A percentile compares a stretch with the other conserved stretches of the same genome.
Conservation (phyloP, 306 rosid species). For the Senna tora region DNA sequence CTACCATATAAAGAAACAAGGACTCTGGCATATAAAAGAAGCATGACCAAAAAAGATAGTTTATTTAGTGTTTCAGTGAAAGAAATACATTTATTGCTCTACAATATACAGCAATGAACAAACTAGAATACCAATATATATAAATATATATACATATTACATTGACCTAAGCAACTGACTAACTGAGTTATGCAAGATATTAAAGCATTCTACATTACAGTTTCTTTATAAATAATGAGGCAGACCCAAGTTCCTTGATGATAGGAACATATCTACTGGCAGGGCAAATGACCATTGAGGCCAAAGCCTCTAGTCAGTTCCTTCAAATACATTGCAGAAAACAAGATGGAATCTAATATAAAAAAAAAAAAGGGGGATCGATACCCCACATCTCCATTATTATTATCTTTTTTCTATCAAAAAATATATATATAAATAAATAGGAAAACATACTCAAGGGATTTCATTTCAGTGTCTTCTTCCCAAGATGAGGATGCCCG, state of each 20-base stretch:
- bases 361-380: too few relatives aligned
- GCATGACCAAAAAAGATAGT: slow-evolving; percentile 13
- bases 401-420: too few relatives aligned
- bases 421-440: too few relatives aligned
- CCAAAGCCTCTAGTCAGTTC: slow-evolving; percentile 17
- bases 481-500: slow-evolving; percentile 93
- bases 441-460: slow-evolving; percentile 81
- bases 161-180: slow-evolving; percentile 15
- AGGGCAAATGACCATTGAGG: slow-evolving; percentile 28
- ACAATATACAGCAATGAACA: slow-evolving; percentile 23
- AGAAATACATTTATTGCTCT: slow-evolving; percentile 14
- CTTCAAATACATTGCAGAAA: slow-evolving; percentile 35
- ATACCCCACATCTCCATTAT: too few relatives aligned
- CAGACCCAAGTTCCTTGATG: slow-evolving; percentile 3
- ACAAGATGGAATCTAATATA: slow-evolving; percentile 28
- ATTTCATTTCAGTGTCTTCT: slow-evolving; percentile 86
- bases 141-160: too few relatives aligned
- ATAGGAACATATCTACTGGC: slow-evolving; percentile 16
- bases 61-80: slow-evolving; percentile 9
- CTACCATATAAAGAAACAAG: slow-evolving; percentile 18
- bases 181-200: neutral
- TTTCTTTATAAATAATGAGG: neutral
- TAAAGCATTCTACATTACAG: slow-evolving; percentile 22
- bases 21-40: neutral
- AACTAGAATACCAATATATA: slow-evolving; percentile 23